These are phyloP conservation scores for Elsinoe australis DNA, from an alignment of 2,329 filamentous ascomycete species.

Conservation along the genomic window DNA sequence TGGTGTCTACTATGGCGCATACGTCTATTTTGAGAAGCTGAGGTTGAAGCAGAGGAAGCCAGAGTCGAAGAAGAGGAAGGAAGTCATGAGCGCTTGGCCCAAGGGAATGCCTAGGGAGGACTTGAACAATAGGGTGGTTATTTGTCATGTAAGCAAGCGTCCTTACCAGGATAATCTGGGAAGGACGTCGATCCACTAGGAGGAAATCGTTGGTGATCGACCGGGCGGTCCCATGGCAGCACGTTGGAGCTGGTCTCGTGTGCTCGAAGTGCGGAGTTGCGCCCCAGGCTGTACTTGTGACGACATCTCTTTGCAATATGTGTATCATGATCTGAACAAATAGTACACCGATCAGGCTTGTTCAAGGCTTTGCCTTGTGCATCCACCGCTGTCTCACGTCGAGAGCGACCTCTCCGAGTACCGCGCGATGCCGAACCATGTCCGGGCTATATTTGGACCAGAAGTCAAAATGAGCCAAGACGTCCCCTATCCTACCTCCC, in stretches of 20 bases:
- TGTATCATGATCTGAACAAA: too few species aligned
- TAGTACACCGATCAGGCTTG: too few species aligned
- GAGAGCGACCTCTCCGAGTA: conserved; percentile 16
- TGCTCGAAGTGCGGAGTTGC: too few species aligned
- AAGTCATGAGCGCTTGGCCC: conserved; percentile 35
- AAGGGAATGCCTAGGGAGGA: not conserved
- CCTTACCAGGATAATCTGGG: too few species aligned
- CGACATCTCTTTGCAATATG: too few species aligned
- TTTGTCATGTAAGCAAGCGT: not conserved
- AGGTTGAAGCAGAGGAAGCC: conserved; percentile 45
- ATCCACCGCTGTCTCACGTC: too few species aligned
- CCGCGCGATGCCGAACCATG: conserved; percentile 16
- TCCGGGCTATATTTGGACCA: conserved; percentile 17
- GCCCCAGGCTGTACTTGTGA: too few species aligned
- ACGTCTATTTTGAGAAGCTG: conserved; percentile 55
- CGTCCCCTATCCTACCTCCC: conserved; percentile 16
- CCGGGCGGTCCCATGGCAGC: too few species aligned
- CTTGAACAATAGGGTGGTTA: not conserved
- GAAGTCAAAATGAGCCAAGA: conserved; percentile 16
- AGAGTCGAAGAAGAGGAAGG: conserved; percentile 44
- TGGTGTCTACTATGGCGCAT: conserved; percentile 46
- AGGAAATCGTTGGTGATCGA: too few species aligned
- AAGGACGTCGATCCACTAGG: too few species aligned
- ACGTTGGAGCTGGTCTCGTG: too few species aligned
- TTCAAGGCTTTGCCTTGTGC: too few species aligned